phyloP scores from a whole-genome alignment of 768 basidiomycete species.

The Gloeostereum incarnatum region DNA sequence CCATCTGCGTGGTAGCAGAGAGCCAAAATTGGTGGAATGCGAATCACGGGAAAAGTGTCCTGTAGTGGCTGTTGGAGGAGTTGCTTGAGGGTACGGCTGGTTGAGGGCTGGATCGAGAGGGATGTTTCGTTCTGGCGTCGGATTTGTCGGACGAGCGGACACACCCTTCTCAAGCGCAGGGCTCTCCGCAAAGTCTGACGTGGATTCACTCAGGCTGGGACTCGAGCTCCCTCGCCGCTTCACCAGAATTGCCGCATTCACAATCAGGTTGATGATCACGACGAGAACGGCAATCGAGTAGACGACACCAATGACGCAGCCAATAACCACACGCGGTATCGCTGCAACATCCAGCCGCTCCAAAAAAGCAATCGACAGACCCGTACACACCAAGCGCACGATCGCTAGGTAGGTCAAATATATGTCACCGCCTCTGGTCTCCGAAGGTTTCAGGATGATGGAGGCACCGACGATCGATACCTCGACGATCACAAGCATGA shows the following conservation, averaged over 20 bases:
- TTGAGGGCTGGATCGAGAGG: constrained; percentile 21
- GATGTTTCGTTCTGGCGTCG: constrained; percentile 26
- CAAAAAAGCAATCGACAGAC: constrained; percentile 70
- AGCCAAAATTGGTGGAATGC: constrained; percentile 8
- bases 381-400: constrained; percentile 60
- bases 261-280: constrained; percentile 55
- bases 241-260: constrained; percentile 37
- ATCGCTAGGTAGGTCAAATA: constrained; percentile 59
- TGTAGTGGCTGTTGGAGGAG: constrained; percentile 11
- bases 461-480: constrained; percentile 42
- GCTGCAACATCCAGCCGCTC: constrained; percentile 52
- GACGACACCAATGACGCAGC: constrained; percentile 62
- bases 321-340: constrained; percentile 78
- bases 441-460: constrained; percentile 51
- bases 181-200: constrained; percentile 8
- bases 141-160: constrained; percentile 23
- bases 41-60: constrained; percentile 5
- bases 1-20: constrained; percentile 9
- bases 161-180: constrained; percentile 19
- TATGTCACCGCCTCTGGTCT: constrained; percentile 61
- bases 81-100: constrained; percentile 22
- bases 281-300: constrained; percentile 64
- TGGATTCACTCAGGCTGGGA: constrained; percentile 11
- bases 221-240: constrained; percentile 9
- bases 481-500: constrained; percentile 61